Percentiles rank a stretch among this genome's conserved stretches.
phyloP scores from a whole-genome alignment of 2,329 filamentous ascomycete genomes.

The Paecilomyces variotii region DNA sequence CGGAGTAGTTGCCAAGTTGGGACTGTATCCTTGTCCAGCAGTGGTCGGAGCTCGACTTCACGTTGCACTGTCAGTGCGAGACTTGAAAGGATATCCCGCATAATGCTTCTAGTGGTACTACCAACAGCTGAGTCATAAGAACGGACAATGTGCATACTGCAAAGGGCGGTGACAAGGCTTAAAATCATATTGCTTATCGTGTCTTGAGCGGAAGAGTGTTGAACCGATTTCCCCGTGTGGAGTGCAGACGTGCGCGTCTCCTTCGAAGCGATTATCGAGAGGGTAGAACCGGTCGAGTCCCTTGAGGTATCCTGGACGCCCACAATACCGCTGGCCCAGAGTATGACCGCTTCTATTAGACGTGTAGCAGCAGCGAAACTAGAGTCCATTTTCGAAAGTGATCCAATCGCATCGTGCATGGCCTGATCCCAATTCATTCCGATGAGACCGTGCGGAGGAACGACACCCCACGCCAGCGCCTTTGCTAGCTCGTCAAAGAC shows the following conservation, averaged over 20 bases:
- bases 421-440: slow-evolving; percentile 29
- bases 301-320: background rate
- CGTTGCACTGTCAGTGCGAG: slow-evolving; percentile 17
- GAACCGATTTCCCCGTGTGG: slow-evolving; percentile 3
- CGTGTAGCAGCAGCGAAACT: slow-evolving; percentile 23
- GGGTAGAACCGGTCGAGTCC: background rate
- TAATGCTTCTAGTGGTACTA: slow-evolving; percentile 12
- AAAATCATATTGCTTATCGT: slow-evolving; percentile 28
- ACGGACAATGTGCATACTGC: slow-evolving; percentile 29
- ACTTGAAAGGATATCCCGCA: slow-evolving; percentile 16
- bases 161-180: slow-evolving; percentile 27
- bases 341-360: slow-evolving; percentile 25
- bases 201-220: slow-evolving; percentile 27
- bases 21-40: slow-evolving; percentile 2
- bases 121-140: slow-evolving; percentile 13
- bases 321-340: slow-evolving; percentile 18
- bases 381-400: slow-evolving; percentile 26
- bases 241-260: slow-evolving; percentile 13
- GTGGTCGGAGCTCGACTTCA: slow-evolving; percentile 11
- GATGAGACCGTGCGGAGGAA: slow-evolving; percentile 35
- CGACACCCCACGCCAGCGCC: slow-evolving; percentile 21
- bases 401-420: slow-evolving; percentile 28
- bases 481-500: slow-evolving; percentile 27
- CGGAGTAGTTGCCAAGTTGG: slow-evolving; percentile 19
- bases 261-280: slow-evolving; percentile 2